phyloP scores from a whole-genome alignment of 495 filamentous ascomycete genomes.

The Neurospora sp. region DNA sequence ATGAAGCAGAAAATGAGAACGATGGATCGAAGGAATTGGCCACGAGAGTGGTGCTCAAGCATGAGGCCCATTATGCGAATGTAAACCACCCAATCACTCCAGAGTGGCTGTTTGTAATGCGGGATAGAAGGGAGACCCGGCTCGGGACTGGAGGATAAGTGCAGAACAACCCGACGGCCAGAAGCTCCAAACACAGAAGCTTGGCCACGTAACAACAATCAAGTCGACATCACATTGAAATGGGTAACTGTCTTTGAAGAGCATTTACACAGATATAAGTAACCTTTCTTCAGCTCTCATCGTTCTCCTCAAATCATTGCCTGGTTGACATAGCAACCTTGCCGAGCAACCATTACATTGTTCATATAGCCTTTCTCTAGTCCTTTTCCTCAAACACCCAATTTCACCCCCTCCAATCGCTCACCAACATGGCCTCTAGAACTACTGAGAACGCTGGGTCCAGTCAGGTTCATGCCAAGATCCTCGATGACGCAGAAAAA shows the following conservation, averaged over 20 bases:
- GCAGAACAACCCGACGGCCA: background rate
- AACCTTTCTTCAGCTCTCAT: background rate
- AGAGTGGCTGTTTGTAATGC: background rate
- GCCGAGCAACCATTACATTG: background rate
- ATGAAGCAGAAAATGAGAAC: too few species aligned
- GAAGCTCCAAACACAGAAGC: background rate
- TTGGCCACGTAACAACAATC: background rate
- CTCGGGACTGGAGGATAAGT: background rate
- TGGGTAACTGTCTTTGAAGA: too few species aligned
- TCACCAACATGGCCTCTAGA: background rate
- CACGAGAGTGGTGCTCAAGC: too few species aligned
- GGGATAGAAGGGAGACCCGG: background rate
- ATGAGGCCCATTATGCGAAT: too few species aligned
- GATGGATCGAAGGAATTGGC: too few species aligned
- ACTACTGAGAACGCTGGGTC: accelerated
- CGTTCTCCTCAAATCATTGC: background rate
- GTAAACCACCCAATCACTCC: too few species aligned
- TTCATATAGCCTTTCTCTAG: too few species aligned
- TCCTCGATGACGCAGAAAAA: background rate
- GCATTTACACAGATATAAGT: too few species aligned
- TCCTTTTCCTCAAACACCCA: too few species aligned
- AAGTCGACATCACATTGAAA: background rate
- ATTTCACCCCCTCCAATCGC: too few species aligned
- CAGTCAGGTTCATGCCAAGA: accelerated
- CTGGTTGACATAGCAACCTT: background rate